Evolutionary conservation across 768 basidiomycete genomes (phyloP), one percentile per base, ranked within the genome.

Genomic region (Lactarius quietus): DNA sequence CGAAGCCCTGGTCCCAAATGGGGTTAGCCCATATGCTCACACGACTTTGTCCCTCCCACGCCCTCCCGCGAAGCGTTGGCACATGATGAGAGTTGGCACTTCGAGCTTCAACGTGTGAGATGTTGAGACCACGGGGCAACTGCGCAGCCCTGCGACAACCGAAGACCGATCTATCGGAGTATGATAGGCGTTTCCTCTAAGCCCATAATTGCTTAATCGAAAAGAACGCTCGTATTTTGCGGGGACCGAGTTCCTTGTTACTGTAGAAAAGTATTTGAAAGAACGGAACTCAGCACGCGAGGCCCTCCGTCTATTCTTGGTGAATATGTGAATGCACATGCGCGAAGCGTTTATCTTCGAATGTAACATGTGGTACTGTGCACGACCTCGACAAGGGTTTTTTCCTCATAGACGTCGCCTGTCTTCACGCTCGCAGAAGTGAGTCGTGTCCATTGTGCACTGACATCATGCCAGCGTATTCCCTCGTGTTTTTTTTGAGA

Each of bases 1-100:
- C 10, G 59, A 45, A 59, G 51, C 51, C n/a, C 26, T 20, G 45
- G 23, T 15, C 28, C 52, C 54, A 26, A 48, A 59, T 56, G 18
- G 58, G 10, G 48, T 26, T 51, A 51, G 2, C 64, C n/a, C 23
- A 28, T 54, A 33, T 33, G 54, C 48, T n/a, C 18, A 29, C 31
- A 55, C 54, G 54, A 55, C 54, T 55, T 55, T 55, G 54, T 23
- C 33, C 31, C n/a, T 45, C 43, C 6, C 48, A 51, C 48, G n/a
- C 5, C 5, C 14, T 26, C 9, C n/a, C 6, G 48, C 26, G 48
- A 51, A 51, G 48, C 48, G 48, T 51, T 14, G 26, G 26, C 48
- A 51, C 48, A 51, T 51, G 48, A 51, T 26, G 41, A 7, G 20
- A 26, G 26, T 15, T 51, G 48, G 26, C 48, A 51, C 48, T 51